These are phyloP conservation scores for Stylosanthes scabra DNA, from an alignment of 331 rosid genomes.

Conservation along the genomic window DNA sequence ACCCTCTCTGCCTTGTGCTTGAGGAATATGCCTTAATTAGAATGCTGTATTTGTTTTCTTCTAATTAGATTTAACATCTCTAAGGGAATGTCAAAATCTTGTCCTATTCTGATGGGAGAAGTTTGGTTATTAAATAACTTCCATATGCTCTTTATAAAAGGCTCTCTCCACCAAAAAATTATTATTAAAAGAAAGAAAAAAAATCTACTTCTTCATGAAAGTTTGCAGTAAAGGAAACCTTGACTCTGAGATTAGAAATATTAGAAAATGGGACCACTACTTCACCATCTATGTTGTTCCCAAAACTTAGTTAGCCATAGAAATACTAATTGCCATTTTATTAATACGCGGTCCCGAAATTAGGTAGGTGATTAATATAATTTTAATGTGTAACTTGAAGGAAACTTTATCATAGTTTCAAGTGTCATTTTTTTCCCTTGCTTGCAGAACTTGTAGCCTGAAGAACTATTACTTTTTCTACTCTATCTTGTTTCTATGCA, in stretches of 20 bases:
- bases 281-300: slow-evolving; percentile 49
- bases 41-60: slow-evolving; percentile 50
- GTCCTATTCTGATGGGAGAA: slow-evolving; percentile 53
- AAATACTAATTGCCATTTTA: slow-evolving; percentile 42
- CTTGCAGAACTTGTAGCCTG: slow-evolving; percentile 28
- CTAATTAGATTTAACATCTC: slow-evolving; percentile 43
- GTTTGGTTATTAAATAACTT: slow-evolving; percentile 46
- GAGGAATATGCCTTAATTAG: slow-evolving; percentile 56
- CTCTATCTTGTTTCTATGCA: slow-evolving; percentile 28
- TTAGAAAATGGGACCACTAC: slow-evolving; percentile 71
- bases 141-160: slow-evolving; percentile 43
- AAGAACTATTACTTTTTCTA: slow-evolving; percentile 35
- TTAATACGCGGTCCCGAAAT: slow-evolving; percentile 56
- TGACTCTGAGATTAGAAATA: slow-evolving; percentile 45
- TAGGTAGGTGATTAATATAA: slow-evolving; percentile 34
- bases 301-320: slow-evolving; percentile 42
- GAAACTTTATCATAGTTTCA: slow-evolving; percentile 33
- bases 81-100: slow-evolving; percentile 62
- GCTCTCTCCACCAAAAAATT: slow-evolving; percentile 43
- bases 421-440: slow-evolving; percentile 27
- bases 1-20: slow-evolving; percentile 46
- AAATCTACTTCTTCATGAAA: slow-evolving; percentile 37
- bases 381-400: slow-evolving; percentile 30
- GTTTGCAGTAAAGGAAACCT: slow-evolving; percentile 46
- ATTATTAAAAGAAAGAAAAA: slow-evolving; percentile 32